Percentiles rank a stretch among this genome's conserved stretches.
Conservation (phyloP, 495 filamentous ascomycete genomes). For the Bacidia rubella region DNA sequence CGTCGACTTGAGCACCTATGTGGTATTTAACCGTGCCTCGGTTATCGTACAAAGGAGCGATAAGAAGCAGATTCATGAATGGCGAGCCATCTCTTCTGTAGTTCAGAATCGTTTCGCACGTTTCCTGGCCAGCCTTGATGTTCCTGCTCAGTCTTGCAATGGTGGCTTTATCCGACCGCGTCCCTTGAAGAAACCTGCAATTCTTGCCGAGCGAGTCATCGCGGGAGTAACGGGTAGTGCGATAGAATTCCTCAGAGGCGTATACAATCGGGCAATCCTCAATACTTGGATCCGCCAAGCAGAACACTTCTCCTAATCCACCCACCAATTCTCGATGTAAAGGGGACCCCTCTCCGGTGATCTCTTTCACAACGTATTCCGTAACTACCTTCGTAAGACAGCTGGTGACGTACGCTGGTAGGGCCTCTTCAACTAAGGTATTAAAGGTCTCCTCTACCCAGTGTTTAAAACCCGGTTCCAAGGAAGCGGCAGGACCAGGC, state of each 20-base stretch:
- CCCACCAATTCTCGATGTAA: conserved; percentile 50
- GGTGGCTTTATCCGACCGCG: conserved; percentile 36
- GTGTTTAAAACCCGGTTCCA: conserved; percentile 41
- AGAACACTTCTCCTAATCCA: conserved; percentile 65
- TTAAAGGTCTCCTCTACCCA: conserved; percentile 45
- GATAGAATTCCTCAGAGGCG: conserved; percentile 56
- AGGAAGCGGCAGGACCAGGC: conserved; percentile 23
- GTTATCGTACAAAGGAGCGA: conserved; percentile 47
- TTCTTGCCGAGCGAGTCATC: conserved; percentile 46
- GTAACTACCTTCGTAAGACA: conserved; percentile 46
- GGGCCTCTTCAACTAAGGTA: conserved; percentile 47
- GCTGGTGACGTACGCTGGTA: conserved; percentile 59
- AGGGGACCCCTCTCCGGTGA: conserved; percentile 42
- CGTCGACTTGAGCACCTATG: conserved; percentile 50
- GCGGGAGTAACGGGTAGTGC: conserved; percentile 48
- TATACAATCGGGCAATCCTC: conserved; percentile 68
- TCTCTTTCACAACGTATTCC: conserved; percentile 41
- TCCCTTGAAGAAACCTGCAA: conserved; percentile 51
- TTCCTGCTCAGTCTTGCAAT: conserved; percentile 35
- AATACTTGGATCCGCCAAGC: conserved; percentile 59
- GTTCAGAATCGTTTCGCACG: conserved; percentile 29
- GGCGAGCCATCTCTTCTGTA: conserved; percentile 45
- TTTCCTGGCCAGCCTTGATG: conserved; percentile 38
- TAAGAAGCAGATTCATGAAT: conserved; percentile 57
- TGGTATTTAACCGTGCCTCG: conserved; percentile 44